These are phyloP conservation scores for Blastocystis sp. DNA, from an alignment of 352 stramenopile species.

Conservation along the genomic window DNA sequence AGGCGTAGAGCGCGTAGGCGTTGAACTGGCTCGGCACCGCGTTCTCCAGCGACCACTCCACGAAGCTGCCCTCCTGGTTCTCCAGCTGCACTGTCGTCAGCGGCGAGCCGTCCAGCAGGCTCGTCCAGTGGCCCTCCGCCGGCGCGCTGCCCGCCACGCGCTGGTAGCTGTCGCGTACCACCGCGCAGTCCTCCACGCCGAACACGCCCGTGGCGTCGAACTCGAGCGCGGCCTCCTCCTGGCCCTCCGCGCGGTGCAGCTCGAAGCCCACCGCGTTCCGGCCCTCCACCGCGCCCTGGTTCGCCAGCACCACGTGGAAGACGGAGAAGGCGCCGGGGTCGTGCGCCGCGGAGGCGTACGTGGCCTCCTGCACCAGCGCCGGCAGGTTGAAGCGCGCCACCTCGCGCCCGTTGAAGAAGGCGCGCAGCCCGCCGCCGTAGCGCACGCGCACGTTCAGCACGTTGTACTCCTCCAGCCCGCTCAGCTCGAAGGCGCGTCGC, in stretches of 20 bases:
- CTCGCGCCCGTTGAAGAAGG: conserved; percentile 41
- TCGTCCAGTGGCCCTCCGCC: neutral
- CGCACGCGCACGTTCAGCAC: conserved; percentile 1
- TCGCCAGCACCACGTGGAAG: conserved; percentile 13
- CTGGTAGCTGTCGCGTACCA: neutral
- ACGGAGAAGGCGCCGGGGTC: neutral
- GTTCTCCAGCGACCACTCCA: conserved; percentile 30
- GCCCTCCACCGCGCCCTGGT: neutral
- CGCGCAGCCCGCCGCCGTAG: conserved; percentile 26
- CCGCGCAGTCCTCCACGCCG: conserved; percentile 18
- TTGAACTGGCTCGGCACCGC: conserved; percentile 9
- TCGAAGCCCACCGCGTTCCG: neutral
- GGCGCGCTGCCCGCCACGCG: neutral
- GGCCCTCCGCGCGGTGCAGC: neutral
- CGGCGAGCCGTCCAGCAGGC: neutral
- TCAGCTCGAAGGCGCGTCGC: conserved; percentile 11
- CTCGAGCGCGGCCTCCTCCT: neutral
- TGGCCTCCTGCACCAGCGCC: neutral
- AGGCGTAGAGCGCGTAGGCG: neutral
- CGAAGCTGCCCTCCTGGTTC: neutral
- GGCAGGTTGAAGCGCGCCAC: conserved; percentile 47
- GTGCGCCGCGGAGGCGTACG: neutral
- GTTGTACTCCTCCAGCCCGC: neutral
- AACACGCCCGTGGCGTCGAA: conserved; percentile 19
- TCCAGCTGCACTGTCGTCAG: neutral